phyloP scores from a whole-genome alignment of 345 rosid species.

The Gossypioides kirkii region DNA sequence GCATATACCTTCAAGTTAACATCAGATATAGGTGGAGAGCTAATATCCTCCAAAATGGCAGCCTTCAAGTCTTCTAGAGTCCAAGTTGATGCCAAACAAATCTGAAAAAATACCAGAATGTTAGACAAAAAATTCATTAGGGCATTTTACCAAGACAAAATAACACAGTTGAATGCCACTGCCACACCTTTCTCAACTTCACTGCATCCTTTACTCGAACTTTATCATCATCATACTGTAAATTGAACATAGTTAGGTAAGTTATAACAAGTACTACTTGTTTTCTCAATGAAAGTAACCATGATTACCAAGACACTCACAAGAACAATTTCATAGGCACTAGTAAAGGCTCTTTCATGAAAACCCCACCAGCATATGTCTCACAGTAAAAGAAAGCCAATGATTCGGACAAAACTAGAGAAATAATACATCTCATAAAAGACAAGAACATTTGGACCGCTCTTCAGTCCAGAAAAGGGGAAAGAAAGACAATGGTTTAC shows the following conservation, averaged over 20 bases:
- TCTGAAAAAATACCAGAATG: conserved; percentile 37
- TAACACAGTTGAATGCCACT: neutral
- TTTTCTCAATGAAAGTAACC: conserved; percentile 18
- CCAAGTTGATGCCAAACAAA: conserved; percentile 54
- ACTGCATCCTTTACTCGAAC: conserved; percentile 63
- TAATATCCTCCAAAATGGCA: conserved; percentile 48
- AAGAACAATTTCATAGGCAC: neutral
- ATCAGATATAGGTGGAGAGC: conserved; percentile 51
- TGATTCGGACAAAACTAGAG: neutral
- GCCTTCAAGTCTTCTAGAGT: conserved; percentile 70
- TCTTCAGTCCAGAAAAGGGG: neutral
- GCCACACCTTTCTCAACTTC: conserved; percentile 61
- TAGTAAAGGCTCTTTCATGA: neutral
- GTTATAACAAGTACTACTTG: neutral
- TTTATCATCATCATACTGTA: conserved; percentile 81
- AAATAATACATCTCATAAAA: neutral
- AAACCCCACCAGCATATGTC: neutral
- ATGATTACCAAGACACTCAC: neutral
- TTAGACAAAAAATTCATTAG: conserved; percentile 22
- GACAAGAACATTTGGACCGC: neutral
- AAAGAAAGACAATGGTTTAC: conserved; percentile 2
- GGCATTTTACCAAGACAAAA: neutral
- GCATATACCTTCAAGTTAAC: conserved; percentile 51
- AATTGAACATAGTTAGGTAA: neutral
- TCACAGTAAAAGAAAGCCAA: neutral